Evolutionary conservation across 108 stramenopile species (phyloP), one percentile per base, ranked within the genome.

Genomic region (Stephanodiscus minutulus): DNA sequence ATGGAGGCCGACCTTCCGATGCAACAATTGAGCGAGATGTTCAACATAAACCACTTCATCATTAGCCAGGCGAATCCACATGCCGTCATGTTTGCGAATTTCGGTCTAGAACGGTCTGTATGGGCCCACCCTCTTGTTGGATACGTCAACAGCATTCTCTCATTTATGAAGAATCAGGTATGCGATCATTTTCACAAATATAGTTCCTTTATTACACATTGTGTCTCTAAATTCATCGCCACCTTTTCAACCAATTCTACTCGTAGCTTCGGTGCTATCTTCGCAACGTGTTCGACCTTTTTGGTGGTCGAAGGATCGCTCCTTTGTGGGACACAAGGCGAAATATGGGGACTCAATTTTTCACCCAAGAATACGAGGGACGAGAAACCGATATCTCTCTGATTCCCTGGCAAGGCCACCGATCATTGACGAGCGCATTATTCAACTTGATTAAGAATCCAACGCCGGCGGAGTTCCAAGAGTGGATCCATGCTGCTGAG

Each of bases 21-120:
- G 94, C 91, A 97, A 70, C 96, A 96, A 73, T 93, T 99, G n/a
- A 85, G 85, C 36, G 97, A 98, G 87, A 95, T 99, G 83, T 99
- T 99, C 85, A 98, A 98, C 85, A 85, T 98, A 60, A 98, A 98
- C 74, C 99, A 98, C 77, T 98, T 98, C 70, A 94, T 99, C 60
- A 90, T 98, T 29, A 93, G 91, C 48, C 99, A 99, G 68, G 96
- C 95, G 0, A 96, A 97, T 79, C 95, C 96, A 37, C 96, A 97
- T 68, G 94, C 93, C 1, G 88, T 93, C 67, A 87, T 96, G 82
- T 91, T 98, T 83, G 86, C 92, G 20, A 88, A 91, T n/a, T 86
- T 90, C 65, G 73, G 72, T 50, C 79, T 82, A 25, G 67, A 82
- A n/a, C 85, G 77, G 44, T 83, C 73, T 9, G 87, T 91, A 43